A percentile compares a stretch with the other conserved stretches of the same genome.
These are phyloP conservation scores for Logfia minima DNA, from an alignment of 129 eudicot genomes.

Conservation along the genomic window DNA sequence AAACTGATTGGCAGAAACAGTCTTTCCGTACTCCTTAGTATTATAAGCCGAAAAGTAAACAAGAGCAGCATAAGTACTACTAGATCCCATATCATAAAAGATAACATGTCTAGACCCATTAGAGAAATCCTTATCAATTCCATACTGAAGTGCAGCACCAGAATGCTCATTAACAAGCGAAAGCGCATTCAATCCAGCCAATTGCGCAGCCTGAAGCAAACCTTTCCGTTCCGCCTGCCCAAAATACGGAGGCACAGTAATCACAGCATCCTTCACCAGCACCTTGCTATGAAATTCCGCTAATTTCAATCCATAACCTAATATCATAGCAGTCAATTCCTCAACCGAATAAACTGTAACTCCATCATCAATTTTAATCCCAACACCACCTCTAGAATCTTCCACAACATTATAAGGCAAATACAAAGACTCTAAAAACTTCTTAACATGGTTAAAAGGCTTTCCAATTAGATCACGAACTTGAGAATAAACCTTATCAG, in stretches of 20 bases:
- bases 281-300: constrained; percentile 80
- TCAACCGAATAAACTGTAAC: constrained; percentile 60
- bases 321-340: constrained; percentile 78
- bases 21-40: constrained; percentile 87
- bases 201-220: constrained; percentile 69
- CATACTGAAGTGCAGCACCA: constrained; percentile 97
- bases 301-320: constrained; percentile 60
- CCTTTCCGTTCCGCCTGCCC: constrained; percentile 89
- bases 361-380: constrained; percentile 53
- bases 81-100: constrained; percentile 95
- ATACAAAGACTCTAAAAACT: constrained; percentile 42
- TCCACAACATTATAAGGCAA: constrained; percentile 52
- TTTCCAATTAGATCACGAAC: constrained; percentile 65
- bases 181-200: constrained; percentile 88
- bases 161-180: constrained; percentile 87
- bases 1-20: constrained; percentile 79
- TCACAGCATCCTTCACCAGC: constrained; percentile 73
- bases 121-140: constrained; percentile 90
- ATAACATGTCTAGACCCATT: constrained; percentile 85
- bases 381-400: constrained; percentile 49
- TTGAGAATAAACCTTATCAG: constrained; percentile 68
- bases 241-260: constrained; percentile 86
- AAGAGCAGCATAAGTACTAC: constrained; percentile 93
- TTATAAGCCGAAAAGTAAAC: constrained; percentile 90
- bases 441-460: constrained; percentile 36